Evolutionary conservation across 176 grass and related monocot species (phyloP).

Genomic region (Oryza officinalis): DNA sequence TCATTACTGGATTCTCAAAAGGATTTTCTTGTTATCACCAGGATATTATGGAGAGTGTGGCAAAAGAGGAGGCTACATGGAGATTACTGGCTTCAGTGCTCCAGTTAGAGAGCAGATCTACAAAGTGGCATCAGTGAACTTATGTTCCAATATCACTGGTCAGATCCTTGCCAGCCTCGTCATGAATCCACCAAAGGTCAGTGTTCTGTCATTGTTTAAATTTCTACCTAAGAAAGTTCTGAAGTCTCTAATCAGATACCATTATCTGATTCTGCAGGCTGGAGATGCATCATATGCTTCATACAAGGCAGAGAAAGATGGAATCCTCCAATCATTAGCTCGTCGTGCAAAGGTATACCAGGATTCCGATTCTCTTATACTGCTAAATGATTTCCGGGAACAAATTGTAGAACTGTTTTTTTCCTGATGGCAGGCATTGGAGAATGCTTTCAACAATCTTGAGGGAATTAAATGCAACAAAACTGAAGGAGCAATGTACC

Average conservation of each 20-base stretch:
- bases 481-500: slow-evolving; percentile 86
- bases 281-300: slow-evolving; percentile 85
- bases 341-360: slow-evolving; percentile 73
- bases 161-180: slow-evolving; percentile 92
- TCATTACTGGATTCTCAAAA: slow-evolving; percentile 14
- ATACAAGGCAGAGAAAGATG: slow-evolving; percentile 81
- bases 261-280: slow-evolving; percentile 50
- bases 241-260: slow-evolving; percentile 17
- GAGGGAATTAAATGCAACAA: slow-evolving; percentile 89
- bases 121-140: slow-evolving; percentile 92
- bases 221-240: background rate
- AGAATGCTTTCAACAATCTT: slow-evolving; percentile 77
- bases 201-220: slow-evolving; percentile 10
- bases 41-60: slow-evolving; percentile 98
- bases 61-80: slow-evolving; percentile 98
- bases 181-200: slow-evolving; percentile 96
- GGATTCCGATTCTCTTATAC: background rate
- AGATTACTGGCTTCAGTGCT: slow-evolving; percentile 83
- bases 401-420: background rate
- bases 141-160: slow-evolving; percentile 94
- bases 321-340: slow-evolving; percentile 82
- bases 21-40: slow-evolving; percentile 37
- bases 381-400: background rate
- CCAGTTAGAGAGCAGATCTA: slow-evolving; percentile 96
- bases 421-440: slow-evolving; percentile 52